These are phyloP conservation scores for Aspergillus uvarum DNA, from an alignment of 2,329 filamentous ascomycete species.

Conservation along the genomic window DNA sequence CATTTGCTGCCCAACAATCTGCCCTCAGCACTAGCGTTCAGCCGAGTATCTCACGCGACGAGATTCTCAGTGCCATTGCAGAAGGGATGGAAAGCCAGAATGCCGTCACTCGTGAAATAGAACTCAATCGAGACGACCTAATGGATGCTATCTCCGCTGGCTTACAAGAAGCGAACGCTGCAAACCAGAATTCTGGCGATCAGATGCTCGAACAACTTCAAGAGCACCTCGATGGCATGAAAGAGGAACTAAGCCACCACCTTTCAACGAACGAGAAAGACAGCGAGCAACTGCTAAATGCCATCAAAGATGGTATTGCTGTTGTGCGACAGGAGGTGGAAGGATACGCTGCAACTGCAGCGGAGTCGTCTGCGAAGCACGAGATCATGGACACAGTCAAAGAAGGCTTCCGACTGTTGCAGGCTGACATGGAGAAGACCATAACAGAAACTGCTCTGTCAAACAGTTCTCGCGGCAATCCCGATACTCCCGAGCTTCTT, in stretches of 20 bases:
- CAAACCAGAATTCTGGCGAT: constrained; percentile 54
- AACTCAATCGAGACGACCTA: constrained; percentile 53
- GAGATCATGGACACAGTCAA: constrained; percentile 72
- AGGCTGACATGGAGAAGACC: constrained; percentile 57
- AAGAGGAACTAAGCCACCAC: constrained; percentile 71
- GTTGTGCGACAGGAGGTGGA: constrained; percentile 78
- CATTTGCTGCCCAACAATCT: constrained; percentile 32
- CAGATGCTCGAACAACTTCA: constrained; percentile 61
- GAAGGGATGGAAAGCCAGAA: constrained; percentile 55
- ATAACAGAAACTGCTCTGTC: constrained; percentile 46
- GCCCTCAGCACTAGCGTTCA: constrained; percentile 34
- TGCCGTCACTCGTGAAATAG: constrained; percentile 58
- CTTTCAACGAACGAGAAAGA: constrained; percentile 75
- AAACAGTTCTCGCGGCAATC: constrained; percentile 31
- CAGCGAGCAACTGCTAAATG: constrained; percentile 84
- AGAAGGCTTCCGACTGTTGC: constrained; percentile 61
- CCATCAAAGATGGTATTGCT: constrained; percentile 83
- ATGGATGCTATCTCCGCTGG: constrained; percentile 60
- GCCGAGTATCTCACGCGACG: constrained; percentile 52
- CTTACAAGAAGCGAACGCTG: constrained; percentile 54
- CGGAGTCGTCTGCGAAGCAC: constrained; percentile 69
- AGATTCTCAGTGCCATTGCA: constrained; percentile 59
- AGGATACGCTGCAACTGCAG: constrained; percentile 71
- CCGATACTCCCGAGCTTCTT: constrained; percentile 67
- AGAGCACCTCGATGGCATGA: constrained; percentile 60